phyloP scores from a whole-genome alignment of 2,329 filamentous ascomycete species.

The Exophiala aquamarina region DNA sequence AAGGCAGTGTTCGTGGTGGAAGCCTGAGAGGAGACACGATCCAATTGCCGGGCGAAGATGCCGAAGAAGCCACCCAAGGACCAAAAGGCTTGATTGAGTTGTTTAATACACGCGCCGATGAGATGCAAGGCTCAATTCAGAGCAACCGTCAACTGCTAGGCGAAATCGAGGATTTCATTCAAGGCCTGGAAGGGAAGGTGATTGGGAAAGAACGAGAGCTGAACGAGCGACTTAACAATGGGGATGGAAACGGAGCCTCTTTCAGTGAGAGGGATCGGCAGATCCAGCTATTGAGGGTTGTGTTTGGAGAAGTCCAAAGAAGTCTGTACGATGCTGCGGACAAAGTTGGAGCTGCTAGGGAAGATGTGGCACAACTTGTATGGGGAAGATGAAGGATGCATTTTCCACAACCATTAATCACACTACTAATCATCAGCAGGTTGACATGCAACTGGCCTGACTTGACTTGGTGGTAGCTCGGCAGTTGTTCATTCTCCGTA shows the following conservation, averaged over 20 bases:
- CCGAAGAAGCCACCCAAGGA: conserved; percentile 42
- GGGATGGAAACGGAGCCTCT: conserved; percentile 43
- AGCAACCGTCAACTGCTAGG: conserved; percentile 59
- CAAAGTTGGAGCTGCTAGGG: conserved; percentile 59
- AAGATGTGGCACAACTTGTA: conserved; percentile 60
- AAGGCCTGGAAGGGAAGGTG: conserved; percentile 59
- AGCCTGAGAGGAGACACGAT: conserved; percentile 40
- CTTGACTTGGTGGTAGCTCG: too few relatives aligned
- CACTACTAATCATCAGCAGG: too few relatives aligned
- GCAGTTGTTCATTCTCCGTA: too few relatives aligned
- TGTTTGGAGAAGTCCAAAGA: conserved; percentile 65
- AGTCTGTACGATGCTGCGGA: conserved; percentile 64
- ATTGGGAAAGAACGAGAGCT: conserved; percentile 37
- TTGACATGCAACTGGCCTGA: too few relatives aligned
- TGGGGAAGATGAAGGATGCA: conserved; percentile 31
- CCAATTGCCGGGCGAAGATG: conserved; percentile 48
- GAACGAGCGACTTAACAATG: conserved; percentile 60
- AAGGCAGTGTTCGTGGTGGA: conserved; percentile 34
- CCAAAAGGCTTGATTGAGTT: conserved; percentile 63
- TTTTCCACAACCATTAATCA: too few relatives aligned
- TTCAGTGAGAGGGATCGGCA: conserved; percentile 45
- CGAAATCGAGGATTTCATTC: conserved; percentile 66
- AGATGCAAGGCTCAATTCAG: conserved; percentile 59
- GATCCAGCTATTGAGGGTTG: conserved; percentile 44
- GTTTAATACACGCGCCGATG: conserved; percentile 63